A percentile compares a stretch with the other conserved stretches of the same genome.
phyloP scores from a whole-genome alignment of 768 basidiomycete species.

The Termitomyces sp. region DNA sequence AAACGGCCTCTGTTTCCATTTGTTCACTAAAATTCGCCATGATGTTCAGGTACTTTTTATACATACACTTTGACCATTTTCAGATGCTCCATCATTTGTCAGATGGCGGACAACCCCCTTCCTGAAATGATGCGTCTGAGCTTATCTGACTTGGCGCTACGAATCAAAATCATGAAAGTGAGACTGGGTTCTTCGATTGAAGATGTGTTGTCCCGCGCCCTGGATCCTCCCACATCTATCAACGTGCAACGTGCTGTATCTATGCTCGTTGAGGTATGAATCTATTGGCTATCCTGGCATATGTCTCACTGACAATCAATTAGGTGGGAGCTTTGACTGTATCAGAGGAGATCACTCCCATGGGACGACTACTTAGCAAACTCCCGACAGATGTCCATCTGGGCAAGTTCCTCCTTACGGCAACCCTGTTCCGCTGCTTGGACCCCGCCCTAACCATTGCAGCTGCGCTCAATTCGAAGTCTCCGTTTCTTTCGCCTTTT shows the following conservation, averaged over 20 bases:
- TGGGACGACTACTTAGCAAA: conserved; percentile 86
- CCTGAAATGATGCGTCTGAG: conserved; percentile 96
- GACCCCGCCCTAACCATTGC: conserved; percentile 97
- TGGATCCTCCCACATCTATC: conserved; percentile 81
- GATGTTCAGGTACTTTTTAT: conserved; percentile 58
- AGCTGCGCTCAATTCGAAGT: conserved; percentile 87
- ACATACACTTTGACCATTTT: conserved; percentile 3
- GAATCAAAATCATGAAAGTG: conserved; percentile 92
- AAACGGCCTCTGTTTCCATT: conserved; percentile 86
- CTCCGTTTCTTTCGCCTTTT: conserved; percentile 86
- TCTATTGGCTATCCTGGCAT: neutral
- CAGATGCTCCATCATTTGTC: neutral
- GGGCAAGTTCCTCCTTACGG: conserved; percentile 86
- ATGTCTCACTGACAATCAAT: neutral
- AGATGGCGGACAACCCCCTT: conserved; percentile 87
- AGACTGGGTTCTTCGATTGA: conserved; percentile 83
- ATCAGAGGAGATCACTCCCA: conserved; percentile 88
- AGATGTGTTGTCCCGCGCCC: conserved; percentile 78
- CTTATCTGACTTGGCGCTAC: conserved; percentile 83
- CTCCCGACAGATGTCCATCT: conserved; percentile 95
- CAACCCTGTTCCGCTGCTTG: conserved; percentile 81
- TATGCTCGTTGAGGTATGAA: conserved; percentile 77
- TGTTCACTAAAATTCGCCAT: conserved; percentile 85
- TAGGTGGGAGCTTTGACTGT: conserved; percentile 83
- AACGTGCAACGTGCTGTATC: conserved; percentile 91